A percentile compares a stretch with the other conserved stretches of the same genome.
These are phyloP conservation scores for Irpex sp. DNA, from an alignment of 1,284 basidiomycete genomes.

Conservation along the genomic window DNA sequence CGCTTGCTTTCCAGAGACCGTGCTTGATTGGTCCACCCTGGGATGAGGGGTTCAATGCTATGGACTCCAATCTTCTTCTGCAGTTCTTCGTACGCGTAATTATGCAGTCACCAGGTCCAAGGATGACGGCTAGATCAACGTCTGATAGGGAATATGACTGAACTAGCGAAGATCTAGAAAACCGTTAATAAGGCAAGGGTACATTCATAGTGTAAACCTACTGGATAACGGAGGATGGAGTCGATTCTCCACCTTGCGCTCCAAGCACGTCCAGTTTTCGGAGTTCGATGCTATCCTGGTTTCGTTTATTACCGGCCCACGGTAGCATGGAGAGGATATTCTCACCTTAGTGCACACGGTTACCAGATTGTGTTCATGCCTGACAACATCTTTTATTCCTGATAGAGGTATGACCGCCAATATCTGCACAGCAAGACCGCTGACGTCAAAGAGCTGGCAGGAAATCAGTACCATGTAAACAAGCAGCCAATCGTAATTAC, in stretches of 20 bases:
- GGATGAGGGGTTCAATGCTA: neutral
- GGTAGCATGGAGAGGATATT: neutral
- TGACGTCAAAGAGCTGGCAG: slow-evolving; percentile 38
- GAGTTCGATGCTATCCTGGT: slow-evolving; percentile 41
- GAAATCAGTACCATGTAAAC: neutral
- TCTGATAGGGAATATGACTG: slow-evolving; percentile 14
- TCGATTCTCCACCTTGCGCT: slow-evolving; percentile 15
- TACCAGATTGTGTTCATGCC: slow-evolving; percentile 37
- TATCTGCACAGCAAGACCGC: slow-evolving; percentile 24
- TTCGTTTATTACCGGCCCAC: neutral
- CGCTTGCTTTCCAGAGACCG: slow-evolving; percentile 27
- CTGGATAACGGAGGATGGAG: slow-evolving; percentile 14
- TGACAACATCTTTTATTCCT: slow-evolving; percentile 32
- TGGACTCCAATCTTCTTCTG: slow-evolving; percentile 20
- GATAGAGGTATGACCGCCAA: slow-evolving; percentile 25
- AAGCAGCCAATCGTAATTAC: slow-evolving; percentile 28
- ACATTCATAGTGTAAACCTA: slow-evolving; percentile 7
- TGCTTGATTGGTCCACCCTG: neutral
- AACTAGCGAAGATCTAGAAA: slow-evolving; percentile 11
- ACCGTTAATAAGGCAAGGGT: neutral
- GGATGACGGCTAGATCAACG: slow-evolving; percentile 13
- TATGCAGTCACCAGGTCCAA: slow-evolving; percentile 16
- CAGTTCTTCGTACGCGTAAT: slow-evolving; percentile 20
- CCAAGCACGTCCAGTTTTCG: slow-evolving; percentile 35
- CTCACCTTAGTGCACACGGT: slow-evolving; percentile 39